Conservation (phyloP, 805 yeast genomes). For the Saccharomyces cerevisiae region DNA sequence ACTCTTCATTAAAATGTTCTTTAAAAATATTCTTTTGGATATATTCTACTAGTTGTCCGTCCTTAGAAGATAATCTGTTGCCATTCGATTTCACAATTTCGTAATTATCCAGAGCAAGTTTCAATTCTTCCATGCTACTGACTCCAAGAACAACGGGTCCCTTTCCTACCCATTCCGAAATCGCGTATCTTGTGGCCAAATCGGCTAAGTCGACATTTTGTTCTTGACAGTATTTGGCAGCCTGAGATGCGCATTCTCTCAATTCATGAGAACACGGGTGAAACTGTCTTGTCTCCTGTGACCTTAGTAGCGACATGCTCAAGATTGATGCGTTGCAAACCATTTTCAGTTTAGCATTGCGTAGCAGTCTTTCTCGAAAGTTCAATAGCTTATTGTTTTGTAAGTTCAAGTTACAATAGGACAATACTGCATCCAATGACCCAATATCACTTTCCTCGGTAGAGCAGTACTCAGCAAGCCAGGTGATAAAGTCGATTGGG, state of each 20-base stretch:
- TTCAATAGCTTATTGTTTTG: conserved; percentile 56
- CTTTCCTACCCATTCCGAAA: conserved; percentile 44
- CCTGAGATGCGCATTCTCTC: conserved; percentile 36
- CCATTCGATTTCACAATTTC: conserved; percentile 35
- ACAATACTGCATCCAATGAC: conserved; percentile 63
- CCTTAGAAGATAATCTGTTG: conserved; percentile 33
- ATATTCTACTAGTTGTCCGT: conserved; percentile 35
- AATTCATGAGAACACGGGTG: conserved; percentile 71
- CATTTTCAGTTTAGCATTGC: conserved; percentile 45
- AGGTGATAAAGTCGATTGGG: conserved; percentile 61
- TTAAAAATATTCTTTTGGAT: conserved; percentile 42
- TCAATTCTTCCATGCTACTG: conserved; percentile 53
- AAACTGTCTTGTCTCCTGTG: conserved; percentile 58
- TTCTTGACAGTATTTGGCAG: conserved; percentile 40
- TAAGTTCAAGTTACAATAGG: conserved; percentile 74
- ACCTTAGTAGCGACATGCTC: conserved; percentile 76
- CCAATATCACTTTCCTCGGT: conserved; percentile 40
- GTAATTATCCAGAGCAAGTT: conserved; percentile 52
- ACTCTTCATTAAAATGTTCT: conserved; percentile 51
- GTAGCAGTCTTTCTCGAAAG: conserved; percentile 41
- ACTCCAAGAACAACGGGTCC: conserved; percentile 76
- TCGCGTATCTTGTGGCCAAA: conserved; percentile 69
- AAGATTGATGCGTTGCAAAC: conserved; percentile 79
- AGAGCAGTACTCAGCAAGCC: conserved; percentile 38
- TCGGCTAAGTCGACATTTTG: conserved; percentile 65